Percentiles rank a stretch among this genome's conserved stretches.
These are phyloP conservation scores for Grosmannia huntii DNA, from an alignment of 2,329 filamentous ascomycete species.

Conservation along the genomic window DNA sequence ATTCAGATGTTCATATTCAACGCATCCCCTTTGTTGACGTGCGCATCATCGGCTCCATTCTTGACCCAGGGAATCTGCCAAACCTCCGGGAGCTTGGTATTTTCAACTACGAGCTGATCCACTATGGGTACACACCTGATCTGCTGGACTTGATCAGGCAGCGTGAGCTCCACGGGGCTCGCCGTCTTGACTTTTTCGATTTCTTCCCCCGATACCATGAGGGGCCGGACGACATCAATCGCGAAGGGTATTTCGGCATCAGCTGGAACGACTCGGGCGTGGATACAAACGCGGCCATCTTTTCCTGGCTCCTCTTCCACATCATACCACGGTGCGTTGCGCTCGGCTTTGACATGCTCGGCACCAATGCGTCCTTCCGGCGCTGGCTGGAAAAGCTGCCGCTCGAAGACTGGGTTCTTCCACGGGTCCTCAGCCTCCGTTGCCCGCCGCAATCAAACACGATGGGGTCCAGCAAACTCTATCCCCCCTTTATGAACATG, in stretches of 20 bases:
- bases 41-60: not conserved
- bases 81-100: not conserved
- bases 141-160: constrained; percentile 1
- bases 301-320: not conserved
- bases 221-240: constrained; percentile 3
- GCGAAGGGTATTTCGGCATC: constrained; percentile 7
- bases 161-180: not conserved
- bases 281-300: constrained; percentile 1
- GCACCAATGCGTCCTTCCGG: constrained; percentile 1
- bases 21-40: constrained; percentile 3
- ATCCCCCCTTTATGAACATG: too few species aligned
- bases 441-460: not conserved
- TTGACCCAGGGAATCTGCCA: not conserved
- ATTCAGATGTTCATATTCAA: constrained; percentile 4
- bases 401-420: constrained; percentile 2
- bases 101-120: constrained; percentile 5
- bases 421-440: not conserved
- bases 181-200: constrained; percentile 3
- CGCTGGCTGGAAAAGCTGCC: constrained; percentile 7
- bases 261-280: constrained; percentile 5
- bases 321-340: not conserved
- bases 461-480: too few species aligned
- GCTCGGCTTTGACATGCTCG: constrained; percentile 2
- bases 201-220: constrained; percentile 8
- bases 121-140: not conserved